Evolutionary conservation across 345 rosid genomes (phyloP).

Genomic region (Angophora floribunda): DNA sequence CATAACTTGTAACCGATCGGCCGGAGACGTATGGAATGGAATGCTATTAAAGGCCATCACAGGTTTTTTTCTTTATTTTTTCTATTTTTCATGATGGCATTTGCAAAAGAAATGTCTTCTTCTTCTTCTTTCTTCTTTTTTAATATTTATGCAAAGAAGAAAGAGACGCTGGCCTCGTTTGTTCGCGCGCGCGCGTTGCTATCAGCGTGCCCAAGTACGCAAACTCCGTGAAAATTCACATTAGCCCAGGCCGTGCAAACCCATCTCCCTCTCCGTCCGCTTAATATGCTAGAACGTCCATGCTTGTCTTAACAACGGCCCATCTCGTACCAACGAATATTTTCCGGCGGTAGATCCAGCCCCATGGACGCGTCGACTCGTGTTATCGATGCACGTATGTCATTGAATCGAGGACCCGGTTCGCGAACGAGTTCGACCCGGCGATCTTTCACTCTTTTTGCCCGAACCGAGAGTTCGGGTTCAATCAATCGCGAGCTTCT

Average conservation of each 20-base stretch:
- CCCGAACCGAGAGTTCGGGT: not conserved
- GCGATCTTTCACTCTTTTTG: not conserved
- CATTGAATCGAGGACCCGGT: not conserved
- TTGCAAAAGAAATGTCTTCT: not conserved
- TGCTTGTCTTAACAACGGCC: not conserved
- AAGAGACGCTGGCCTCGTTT: not conserved
- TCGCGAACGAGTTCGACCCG: not conserved
- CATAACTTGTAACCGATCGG: not conserved
- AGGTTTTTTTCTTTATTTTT: not conserved
- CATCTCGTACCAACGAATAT: not conserved
- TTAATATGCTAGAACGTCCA: not conserved
- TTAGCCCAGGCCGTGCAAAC: not conserved
- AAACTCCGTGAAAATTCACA: not conserved
- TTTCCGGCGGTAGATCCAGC: not conserved
- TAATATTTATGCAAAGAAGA: not conserved
- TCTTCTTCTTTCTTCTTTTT: not conserved
- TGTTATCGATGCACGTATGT: not conserved
- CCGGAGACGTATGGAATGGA: not conserved
- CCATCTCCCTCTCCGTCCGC: not conserved
- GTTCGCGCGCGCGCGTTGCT: not conserved
- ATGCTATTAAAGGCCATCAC: not conserved
- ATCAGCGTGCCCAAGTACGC: not conserved
- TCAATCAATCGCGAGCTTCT: not conserved
- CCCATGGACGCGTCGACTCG: not conserved
- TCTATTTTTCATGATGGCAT: not conserved